phyloP scores from a whole-genome alignment of 2,329 filamentous ascomycete species.

The Leptographium lundbergii region DNA sequence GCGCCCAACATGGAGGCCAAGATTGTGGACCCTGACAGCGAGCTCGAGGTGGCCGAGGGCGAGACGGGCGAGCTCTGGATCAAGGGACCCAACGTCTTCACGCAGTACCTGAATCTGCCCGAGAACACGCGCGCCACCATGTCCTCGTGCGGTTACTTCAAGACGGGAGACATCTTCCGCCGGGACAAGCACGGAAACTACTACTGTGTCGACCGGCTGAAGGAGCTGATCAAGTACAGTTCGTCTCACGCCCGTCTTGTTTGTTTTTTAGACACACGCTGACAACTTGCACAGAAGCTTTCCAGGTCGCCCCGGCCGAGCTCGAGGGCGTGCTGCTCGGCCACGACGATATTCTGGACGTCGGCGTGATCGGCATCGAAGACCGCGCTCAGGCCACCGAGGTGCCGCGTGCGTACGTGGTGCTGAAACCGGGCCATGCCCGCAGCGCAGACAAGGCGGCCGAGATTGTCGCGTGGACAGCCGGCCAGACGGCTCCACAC shows the following conservation, averaged over 20 bases:
- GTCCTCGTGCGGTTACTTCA: conserved; percentile 72
- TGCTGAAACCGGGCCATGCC: conserved; percentile 27
- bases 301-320: conserved; percentile 58
- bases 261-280: conserved; percentile 1
- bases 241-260: conserved; percentile 13
- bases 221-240: conserved; percentile 53
- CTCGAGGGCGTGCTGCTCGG: conserved; percentile 37
- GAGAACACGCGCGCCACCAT: conserved; percentile 59
- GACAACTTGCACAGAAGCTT: conserved; percentile 44
- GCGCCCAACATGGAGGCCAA: conserved; percentile 70
- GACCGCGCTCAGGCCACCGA: conserved; percentile 51
- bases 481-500: conserved; percentile 28
- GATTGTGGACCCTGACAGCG: conserved; percentile 54
- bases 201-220: conserved; percentile 79
- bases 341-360: conserved; percentile 36
- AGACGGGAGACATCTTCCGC: conserved; percentile 76
- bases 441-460: conserved; percentile 20
- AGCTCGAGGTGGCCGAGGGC: conserved; percentile 40
- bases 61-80: conserved; percentile 61
- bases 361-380: conserved; percentile 50
- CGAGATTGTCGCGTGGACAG: conserved; percentile 26
- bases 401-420: conserved; percentile 55
- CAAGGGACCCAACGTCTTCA: conserved; percentile 68
- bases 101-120: conserved; percentile 64
- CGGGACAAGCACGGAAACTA: conserved; percentile 69